phyloP scores from a whole-genome alignment of 805 yeast species.

The Henningerozyma blattae region DNA sequence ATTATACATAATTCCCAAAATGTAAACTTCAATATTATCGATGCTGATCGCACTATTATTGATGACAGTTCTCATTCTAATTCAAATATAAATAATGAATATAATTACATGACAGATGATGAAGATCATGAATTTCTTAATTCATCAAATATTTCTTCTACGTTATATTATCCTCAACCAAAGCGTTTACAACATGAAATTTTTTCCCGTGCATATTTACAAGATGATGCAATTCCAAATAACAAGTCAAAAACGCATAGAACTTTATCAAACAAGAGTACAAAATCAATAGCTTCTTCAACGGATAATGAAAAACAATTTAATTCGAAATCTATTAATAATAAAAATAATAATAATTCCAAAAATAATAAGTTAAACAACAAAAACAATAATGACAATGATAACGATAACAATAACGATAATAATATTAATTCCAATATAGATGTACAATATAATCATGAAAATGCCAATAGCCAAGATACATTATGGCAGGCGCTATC shows the following conservation, averaged over 20 bases:
- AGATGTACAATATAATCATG: conserved; percentile 5
- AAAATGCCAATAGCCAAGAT: conserved; percentile 4
- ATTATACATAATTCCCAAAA: neutral
- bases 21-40: neutral
- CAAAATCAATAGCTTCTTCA: no score
- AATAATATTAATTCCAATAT: neutral
- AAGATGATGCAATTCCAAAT: conserved; percentile 26
- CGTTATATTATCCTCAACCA: conserved; percentile 6
- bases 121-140: no score
- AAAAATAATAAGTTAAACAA: neutral
- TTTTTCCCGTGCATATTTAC: conserved; percentile 28
- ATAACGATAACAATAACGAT: neutral
- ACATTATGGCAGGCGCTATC: conserved; percentile 1
- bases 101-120: no score
- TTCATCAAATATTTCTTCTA: neutral
- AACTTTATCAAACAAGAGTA: no score
- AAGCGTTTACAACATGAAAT: conserved; percentile 13
- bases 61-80: neutral
- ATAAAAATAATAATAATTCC: conserved; percentile 1
- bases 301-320: neutral
- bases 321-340: no score
- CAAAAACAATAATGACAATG: neutral
- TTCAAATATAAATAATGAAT: neutral
- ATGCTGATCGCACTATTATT: neutral
- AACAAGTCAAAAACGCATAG: no score